These are phyloP conservation scores for Oryza meyeriana DNA, from an alignment of 176 grass and related monocot genomes.

Conservation along the genomic window DNA sequence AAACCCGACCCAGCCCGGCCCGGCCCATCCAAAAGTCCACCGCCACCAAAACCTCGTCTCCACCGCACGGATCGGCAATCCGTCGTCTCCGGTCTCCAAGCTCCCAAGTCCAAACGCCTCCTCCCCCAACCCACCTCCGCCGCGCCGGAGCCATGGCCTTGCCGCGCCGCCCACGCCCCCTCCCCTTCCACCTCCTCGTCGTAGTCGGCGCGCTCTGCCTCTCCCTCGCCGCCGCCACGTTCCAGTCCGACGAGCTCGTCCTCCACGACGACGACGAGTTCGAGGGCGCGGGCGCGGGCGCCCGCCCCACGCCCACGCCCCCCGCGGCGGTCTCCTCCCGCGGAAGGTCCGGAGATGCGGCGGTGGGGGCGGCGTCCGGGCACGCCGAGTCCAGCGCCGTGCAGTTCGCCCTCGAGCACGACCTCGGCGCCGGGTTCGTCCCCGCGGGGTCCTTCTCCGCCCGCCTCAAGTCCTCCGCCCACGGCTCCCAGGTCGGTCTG, in stretches of 20 bases:
- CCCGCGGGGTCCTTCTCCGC: constrained; percentile 78
- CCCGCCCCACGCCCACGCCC: constrained; percentile 15
- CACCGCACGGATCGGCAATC: background rate
- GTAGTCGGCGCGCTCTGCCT: constrained; percentile 19
- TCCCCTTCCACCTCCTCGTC: constrained; percentile 16
- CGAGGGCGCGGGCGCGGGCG: constrained; percentile 45
- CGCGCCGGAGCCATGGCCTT: constrained; percentile 27
- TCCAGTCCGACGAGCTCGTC: constrained; percentile 82
- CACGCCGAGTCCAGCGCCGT: constrained; percentile 60
- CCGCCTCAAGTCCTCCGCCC: constrained; percentile 81
- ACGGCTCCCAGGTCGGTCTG: constrained; percentile 64
- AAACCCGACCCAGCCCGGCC: background rate
- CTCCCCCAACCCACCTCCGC: background rate
- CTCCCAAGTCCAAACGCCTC: background rate
- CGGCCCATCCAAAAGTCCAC: background rate
- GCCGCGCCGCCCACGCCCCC: constrained; percentile 11
- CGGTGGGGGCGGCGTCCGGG: constrained; percentile 1
- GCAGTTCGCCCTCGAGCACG: constrained; percentile 85
- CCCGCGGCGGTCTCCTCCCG: constrained; percentile 9
- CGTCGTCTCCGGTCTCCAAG: background rate
- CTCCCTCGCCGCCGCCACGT: constrained; percentile 18
- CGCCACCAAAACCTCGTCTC: background rate
- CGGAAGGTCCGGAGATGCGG: constrained; percentile 46
- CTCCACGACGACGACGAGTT: constrained; percentile 88
- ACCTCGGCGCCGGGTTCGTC: constrained; percentile 62